Evolutionary conservation across 306 rosid species (phyloP), one percentile per base, ranked within the genome.

Genomic region (Canavalia gladiata): DNA sequence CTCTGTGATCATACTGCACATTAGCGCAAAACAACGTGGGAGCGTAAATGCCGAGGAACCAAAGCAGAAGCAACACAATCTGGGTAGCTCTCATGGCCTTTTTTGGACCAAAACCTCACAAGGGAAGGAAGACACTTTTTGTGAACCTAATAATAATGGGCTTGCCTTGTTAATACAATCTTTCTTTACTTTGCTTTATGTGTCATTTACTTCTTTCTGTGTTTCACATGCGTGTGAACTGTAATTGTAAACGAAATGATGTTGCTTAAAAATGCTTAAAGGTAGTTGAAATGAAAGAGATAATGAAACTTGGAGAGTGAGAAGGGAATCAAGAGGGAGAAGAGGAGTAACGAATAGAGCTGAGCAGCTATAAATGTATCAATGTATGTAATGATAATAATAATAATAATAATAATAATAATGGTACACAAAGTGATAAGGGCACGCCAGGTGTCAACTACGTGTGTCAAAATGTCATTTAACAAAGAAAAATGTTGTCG

Each of bases 1-100:
- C 98, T 83, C 99, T 87, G 70, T 93, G 97, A 69, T 95, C 99
- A 82, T 95, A 95, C 30, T 89, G 73, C 75, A 95, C 98, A 68
- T 74, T 92, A 54, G 89, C 76, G 5, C 88, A 83, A 78, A 86
- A 82, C 81, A 96, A 79, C 3, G 77, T 55, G 73, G 88, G 81
- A 8, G 82, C 81, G 64, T 86, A 6, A 72, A 85, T 82, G 34
- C 89, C 76, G 8, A 93, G 31, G 41, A 89, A 33, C 85, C 82
- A 80, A 55, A 82, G 42, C 51, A 86, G 11, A 72, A 80, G 35
- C n/a, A 75, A 57, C 69, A 83, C 49, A 74, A 84, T 63, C 71
- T 42, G 80, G 10, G 54, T 67, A 67, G 58, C 74, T 75, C 82
- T 82, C 98, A 92, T 92, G 4, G 79, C 18, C 11, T 46, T 49